A percentile compares a stretch with the other conserved stretches of the same genome.
These are phyloP conservation scores for Aeschynomene evenia DNA, from an alignment of 306 rosid species.

Conservation along the genomic window DNA sequence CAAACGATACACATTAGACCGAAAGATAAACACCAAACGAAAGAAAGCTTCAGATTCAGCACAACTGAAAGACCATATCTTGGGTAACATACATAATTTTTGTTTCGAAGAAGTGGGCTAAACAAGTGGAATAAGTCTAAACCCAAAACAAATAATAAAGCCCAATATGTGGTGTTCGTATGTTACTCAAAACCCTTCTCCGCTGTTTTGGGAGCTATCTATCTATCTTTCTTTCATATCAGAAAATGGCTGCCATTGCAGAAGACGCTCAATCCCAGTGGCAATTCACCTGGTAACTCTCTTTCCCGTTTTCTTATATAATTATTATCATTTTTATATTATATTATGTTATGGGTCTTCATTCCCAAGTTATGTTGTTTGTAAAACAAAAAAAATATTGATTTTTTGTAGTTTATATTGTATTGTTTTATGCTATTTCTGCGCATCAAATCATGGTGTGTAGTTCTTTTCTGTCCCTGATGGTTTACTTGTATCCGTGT, in stretches of 20 bases:
- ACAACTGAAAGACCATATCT: too few relatives aligned
- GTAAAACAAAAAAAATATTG: too few relatives aligned
- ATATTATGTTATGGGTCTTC: background rate
- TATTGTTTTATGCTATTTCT: background rate
- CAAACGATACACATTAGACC: too few relatives aligned
- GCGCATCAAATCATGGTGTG: background rate
- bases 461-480: background rate
- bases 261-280: conserved; percentile 33
- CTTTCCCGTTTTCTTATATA: background rate
- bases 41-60: too few relatives aligned
- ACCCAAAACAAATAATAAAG: background rate
- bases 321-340: background rate
- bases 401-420: background rate
- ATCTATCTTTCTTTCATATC: too few relatives aligned
- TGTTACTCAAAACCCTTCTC: background rate
- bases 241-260: conserved; percentile 42
- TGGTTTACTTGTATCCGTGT: background rate
- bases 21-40: too few relatives aligned
- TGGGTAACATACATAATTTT: too few relatives aligned
- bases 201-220: too few relatives aligned
- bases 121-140: background rate
- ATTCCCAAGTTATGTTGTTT: background rate
- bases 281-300: conserved; percentile 62
- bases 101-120: too few relatives aligned
- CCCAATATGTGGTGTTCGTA: background rate